Evolutionary conservation across 768 basidiomycete genomes (phyloP).

Genomic region (Dioszegia aurantiaca): DNA sequence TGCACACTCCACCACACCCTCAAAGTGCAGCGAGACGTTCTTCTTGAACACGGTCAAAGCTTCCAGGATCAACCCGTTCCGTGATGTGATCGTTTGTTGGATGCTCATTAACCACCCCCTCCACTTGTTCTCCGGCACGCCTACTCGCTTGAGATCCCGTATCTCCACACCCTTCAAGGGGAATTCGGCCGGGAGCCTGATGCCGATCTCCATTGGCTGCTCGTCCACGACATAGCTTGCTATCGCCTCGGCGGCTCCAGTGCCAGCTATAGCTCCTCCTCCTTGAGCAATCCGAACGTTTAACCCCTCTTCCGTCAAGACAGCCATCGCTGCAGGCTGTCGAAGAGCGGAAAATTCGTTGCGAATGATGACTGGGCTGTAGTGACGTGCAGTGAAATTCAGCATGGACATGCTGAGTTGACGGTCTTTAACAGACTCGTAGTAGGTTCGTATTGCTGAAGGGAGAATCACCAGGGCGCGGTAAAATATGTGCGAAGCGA

Average conservation of each 20-base stretch:
- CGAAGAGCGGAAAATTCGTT: conserved; percentile 73
- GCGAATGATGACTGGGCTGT: conserved; percentile 82
- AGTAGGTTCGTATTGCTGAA: conserved; percentile 79
- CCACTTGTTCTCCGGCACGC: conserved; percentile 86
- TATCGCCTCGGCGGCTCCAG: conserved; percentile 69
- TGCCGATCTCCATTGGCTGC: conserved; percentile 80
- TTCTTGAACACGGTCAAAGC: conserved; percentile 86
- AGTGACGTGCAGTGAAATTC: conserved; percentile 71
- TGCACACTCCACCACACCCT: conserved; percentile 92
- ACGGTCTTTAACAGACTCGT: conserved; percentile 81
- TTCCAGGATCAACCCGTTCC: conserved; percentile 90
- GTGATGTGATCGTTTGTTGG: conserved; percentile 79
- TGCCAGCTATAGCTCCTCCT: conserved; percentile 36
- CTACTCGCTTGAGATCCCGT: conserved; percentile 76
- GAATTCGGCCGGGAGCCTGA: conserved; percentile 85
- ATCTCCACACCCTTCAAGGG: conserved; percentile 84
- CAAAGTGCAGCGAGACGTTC: conserved; percentile 88
- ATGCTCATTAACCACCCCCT: conserved; percentile 88
- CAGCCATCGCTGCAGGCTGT: conserved; percentile 54
- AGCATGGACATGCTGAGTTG: conserved; percentile 75
- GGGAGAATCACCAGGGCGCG: conserved; percentile 79
- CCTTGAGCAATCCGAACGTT: conserved; percentile 70
- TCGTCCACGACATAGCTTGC: conserved; percentile 88
- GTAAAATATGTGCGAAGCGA: conserved; percentile 86
- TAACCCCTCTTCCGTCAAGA: conserved; percentile 67